Conservation (phyloP, 345 rosid genomes). For the Ceriops tagal region DNA sequence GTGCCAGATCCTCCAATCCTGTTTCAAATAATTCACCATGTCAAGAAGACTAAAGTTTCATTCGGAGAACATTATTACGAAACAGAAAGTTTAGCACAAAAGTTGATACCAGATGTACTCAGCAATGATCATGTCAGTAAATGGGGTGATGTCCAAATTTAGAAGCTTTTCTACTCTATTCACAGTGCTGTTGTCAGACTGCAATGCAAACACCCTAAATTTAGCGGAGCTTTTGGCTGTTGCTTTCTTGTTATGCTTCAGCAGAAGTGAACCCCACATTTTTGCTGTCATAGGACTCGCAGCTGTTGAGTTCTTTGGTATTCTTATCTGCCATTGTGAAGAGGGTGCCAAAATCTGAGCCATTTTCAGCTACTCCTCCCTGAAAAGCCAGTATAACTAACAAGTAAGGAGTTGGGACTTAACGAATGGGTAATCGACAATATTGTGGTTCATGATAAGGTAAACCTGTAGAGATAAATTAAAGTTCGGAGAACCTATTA, state of each 20-base stretch:
- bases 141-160: slow-evolving; percentile 77
- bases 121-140: slow-evolving; percentile 79
- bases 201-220: slow-evolving; percentile 59
- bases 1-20: slow-evolving; percentile 96
- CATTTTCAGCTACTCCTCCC: slow-evolving; percentile 53
- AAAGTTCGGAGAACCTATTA: slow-evolving; percentile 1
- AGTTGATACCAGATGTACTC: slow-evolving; percentile 85
- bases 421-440: slow-evolving; percentile 9
- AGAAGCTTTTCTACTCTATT: slow-evolving; percentile 74
- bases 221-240: slow-evolving; percentile 38
- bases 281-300: slow-evolving; percentile 47
- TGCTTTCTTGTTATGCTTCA: slow-evolving; percentile 69
- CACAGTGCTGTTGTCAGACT: slow-evolving; percentile 62
- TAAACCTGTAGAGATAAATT: background rate
- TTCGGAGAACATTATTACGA: background rate
- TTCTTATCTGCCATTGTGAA: slow-evolving; percentile 69
- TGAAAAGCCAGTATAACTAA: slow-evolving; percentile 14
- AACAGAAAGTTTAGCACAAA: background rate
- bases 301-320: slow-evolving; percentile 46
- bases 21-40: slow-evolving; percentile 17
- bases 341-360: slow-evolving; percentile 84
- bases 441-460: background rate
- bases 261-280: slow-evolving; percentile 58
- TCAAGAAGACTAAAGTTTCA: background rate
- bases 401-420: slow-evolving; percentile 3